Evolutionary conservation across 352 stramenopile genomes (phyloP).

Genomic region (Phytopythium sindhum): DNA sequence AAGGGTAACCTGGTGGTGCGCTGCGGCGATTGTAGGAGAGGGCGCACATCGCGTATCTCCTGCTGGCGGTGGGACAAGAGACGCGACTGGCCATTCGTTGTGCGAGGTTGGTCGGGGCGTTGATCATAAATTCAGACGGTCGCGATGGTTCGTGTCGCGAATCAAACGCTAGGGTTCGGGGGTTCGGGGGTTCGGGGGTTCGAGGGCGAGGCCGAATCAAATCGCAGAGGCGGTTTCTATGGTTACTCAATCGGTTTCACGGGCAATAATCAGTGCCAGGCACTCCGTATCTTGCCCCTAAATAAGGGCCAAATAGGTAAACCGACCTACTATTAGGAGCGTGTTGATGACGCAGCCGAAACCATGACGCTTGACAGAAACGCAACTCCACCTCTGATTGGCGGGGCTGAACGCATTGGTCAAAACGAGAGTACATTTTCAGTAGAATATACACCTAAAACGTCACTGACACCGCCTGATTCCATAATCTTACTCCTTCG

Average conservation of each 20-base stretch:
- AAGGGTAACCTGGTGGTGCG: neutral
- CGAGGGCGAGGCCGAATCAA: no score
- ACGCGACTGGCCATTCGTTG: neutral
- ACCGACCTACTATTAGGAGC: slow-evolving; percentile 11
- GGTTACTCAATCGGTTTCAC: slow-evolving; percentile 1
- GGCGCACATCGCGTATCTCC: neutral
- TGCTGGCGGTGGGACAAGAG: neutral
- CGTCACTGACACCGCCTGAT: neutral
- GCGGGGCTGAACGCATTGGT: neutral
- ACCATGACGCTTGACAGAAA: slow-evolving; percentile 15
- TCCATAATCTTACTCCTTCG: neutral
- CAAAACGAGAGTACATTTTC: neutral
- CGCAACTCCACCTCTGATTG: slow-evolving; percentile 7
- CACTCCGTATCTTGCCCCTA: neutral
- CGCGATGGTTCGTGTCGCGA: neutral
- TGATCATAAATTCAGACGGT: neutral
- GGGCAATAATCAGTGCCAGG: neutral
- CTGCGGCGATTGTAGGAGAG: neutral
- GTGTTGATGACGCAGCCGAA: slow-evolving; percentile 22
- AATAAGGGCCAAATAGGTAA: neutral
- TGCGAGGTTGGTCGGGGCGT: neutral
- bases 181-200: no score
- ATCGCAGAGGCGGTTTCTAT: neutral
- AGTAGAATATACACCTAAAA: neutral
- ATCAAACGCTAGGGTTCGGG: neutral